phyloP scores from a whole-genome alignment of 805 yeast species.

The Lipomyces starkeyi region DNA sequence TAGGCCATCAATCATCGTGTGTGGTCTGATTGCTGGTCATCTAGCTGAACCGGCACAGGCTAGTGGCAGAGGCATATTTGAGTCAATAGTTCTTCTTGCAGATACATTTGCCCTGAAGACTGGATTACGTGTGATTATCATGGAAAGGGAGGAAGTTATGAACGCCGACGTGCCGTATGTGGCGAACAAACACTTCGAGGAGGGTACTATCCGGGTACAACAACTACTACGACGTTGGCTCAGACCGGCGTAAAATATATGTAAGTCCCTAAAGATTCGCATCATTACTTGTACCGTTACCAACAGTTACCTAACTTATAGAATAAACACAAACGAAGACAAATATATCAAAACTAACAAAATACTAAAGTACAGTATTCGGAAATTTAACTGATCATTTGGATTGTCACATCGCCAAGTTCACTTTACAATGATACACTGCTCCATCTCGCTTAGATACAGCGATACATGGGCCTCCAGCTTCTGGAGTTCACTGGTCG shows the following conservation, averaged over 20 bases:
- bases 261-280: background rate
- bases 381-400: background rate
- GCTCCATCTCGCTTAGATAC: constrained; percentile 60
- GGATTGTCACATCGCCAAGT: background rate
- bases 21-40: constrained; percentile 16
- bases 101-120: constrained; percentile 1
- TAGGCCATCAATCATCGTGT: background rate
- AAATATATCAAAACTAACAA: background rate
- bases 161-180: constrained; percentile 7
- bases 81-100: constrained; percentile 9
- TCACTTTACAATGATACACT: constrained; percentile 35
- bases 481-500: constrained; percentile 60
- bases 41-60: constrained; percentile 7
- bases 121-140: constrained; percentile 9
- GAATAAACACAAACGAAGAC: too few relatives aligned
- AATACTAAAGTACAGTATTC: background rate
- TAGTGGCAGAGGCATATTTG: constrained; percentile 9
- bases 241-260: background rate
- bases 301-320: background rate
- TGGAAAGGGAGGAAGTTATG: constrained; percentile 9
- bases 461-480: constrained; percentile 61
- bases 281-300: background rate
- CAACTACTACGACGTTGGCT: constrained; percentile 11
- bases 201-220: background rate
- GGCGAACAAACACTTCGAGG: background rate